Base-by-base conservation (phyloP, 2,329 filamentous ascomycete genomes). In the Plenodomus tracheiphilus region DNA sequence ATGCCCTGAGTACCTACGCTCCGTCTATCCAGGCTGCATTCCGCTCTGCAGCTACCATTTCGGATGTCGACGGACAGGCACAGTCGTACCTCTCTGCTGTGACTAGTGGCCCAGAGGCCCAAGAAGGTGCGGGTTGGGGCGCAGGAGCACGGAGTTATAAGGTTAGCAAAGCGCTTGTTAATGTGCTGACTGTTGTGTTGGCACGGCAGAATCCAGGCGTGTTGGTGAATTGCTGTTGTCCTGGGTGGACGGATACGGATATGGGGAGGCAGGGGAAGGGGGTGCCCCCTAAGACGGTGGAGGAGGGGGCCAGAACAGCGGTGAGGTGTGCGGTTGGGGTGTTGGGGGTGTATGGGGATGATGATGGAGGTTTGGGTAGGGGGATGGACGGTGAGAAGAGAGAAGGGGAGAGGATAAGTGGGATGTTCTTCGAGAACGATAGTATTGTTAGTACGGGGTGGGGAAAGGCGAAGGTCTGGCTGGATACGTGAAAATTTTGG, bases 141-240 rank as follows among this genome's bases (percentile, higher is more conserved):
- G n/a, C 43, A 4, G 47, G 51, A 3, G 46, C 56, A 1, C 47
- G 45, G 13, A 59, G 54, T 9, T 64, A 63, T 9, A 53, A 63
- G 35, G 56, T 62, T n/a, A 64, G 59, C 28, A 63, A 63, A 42
- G 56, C 58, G 17, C 50, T 62, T 0, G 39, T 58, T 25, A 62
- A 59, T 20, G 48, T 54, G 1, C 20, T 63, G 0, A 60, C 58
- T 0, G 39, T 62, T 2, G 49, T 62, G 0, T 37, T 64, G 10
- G 53, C 59, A 3, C 36, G 43, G 4, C 34, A 55, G 13, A 35
- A 58, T 21, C 25, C 45, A 16, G 18, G 32, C 4, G 47, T 54
- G 10, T 9, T 35, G 18, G 25, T 65, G 0, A 60, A 60, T 32
- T 53, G 34, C 36, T 60, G 53, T 39, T 67, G 61, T 35, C 61